phyloP scores from a whole-genome alignment of 75 land plant genomes.

The Pinus taeda region DNA sequence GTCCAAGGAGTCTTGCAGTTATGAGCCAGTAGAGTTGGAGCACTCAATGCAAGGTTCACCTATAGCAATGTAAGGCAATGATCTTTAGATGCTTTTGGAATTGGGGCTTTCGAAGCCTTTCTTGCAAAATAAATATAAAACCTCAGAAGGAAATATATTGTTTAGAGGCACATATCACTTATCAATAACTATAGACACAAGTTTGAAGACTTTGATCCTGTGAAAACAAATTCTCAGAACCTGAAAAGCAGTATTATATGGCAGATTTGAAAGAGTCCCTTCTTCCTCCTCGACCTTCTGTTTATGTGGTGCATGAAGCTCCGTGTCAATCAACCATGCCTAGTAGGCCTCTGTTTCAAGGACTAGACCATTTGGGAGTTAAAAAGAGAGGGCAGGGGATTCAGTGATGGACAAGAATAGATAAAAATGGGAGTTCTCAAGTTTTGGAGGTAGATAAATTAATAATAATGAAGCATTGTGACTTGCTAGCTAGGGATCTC shows the following conservation, averaged over 20 bases:
- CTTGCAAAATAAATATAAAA: background rate
- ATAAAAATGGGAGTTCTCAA: constrained; percentile 66
- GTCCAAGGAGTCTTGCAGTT: background rate
- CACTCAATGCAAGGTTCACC: background rate
- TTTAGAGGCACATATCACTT: background rate
- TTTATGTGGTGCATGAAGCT: constrained; percentile 18
- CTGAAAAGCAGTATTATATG: constrained; percentile 21
- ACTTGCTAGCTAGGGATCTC: constrained; percentile 94
- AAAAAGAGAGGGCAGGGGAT: constrained; percentile 93
- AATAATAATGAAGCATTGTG: constrained; percentile 93
- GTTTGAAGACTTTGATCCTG: background rate
- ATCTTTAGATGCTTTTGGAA: background rate
- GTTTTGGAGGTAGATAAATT: constrained; percentile 91
- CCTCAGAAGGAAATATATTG: background rate
- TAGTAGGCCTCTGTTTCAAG: constrained; percentile 63
- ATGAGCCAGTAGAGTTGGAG: background rate
- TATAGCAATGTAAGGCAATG: constrained; percentile 1
- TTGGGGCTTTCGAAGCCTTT: background rate
- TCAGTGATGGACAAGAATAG: constrained; percentile 92
- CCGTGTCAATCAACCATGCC: constrained; percentile 4
- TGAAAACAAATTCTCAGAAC: background rate
- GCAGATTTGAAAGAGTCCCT: constrained; percentile 60
- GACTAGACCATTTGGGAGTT: constrained; percentile 57
- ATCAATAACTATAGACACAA: background rate
- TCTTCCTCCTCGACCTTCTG: constrained; percentile 45